These are phyloP conservation scores for Selaginella moellendorffii DNA, from an alignment of 75 land plant species.

Conservation along the genomic window DNA sequence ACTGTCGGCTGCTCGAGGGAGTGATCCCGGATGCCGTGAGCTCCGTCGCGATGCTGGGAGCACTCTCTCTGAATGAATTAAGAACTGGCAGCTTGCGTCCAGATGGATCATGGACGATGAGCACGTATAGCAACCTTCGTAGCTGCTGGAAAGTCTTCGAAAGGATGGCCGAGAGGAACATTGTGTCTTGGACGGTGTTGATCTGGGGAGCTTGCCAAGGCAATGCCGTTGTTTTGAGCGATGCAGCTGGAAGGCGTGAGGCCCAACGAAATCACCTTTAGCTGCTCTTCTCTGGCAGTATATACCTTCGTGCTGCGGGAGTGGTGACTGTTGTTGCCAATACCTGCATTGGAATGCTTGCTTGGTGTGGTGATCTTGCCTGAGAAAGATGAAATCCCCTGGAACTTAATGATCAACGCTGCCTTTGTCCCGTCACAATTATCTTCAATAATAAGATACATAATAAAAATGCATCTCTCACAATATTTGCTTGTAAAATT, in stretches of 20 bases:
- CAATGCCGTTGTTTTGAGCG: neutral
- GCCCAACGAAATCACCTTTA: no score
- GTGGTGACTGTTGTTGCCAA: no score
- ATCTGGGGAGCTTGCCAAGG: conserved; percentile 10
- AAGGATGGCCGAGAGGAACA: conserved; percentile 33
- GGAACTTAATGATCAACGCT: no score
- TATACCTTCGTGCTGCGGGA: no score
- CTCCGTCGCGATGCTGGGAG: neutral
- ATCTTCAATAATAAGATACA: no score
- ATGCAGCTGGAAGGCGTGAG: neutral
- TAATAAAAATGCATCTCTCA: no score
- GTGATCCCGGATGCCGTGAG: neutral
- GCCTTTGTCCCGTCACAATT: no score
- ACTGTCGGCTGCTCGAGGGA: neutral
- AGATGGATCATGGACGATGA: neutral
- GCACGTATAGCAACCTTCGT: conserved; percentile 38
- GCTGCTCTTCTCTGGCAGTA: no score
- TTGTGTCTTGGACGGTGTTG: conserved; percentile 70
- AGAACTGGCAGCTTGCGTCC: neutral
- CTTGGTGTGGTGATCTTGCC: no score
- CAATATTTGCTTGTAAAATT: no score
- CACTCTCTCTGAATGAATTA: neutral
- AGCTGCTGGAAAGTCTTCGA: conserved; percentile 27
- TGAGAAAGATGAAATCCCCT: no score
- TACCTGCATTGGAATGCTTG: no score